phyloP scores from a whole-genome alignment of 352 stramenopile species.

The Elongisporangium prolatum region DNA sequence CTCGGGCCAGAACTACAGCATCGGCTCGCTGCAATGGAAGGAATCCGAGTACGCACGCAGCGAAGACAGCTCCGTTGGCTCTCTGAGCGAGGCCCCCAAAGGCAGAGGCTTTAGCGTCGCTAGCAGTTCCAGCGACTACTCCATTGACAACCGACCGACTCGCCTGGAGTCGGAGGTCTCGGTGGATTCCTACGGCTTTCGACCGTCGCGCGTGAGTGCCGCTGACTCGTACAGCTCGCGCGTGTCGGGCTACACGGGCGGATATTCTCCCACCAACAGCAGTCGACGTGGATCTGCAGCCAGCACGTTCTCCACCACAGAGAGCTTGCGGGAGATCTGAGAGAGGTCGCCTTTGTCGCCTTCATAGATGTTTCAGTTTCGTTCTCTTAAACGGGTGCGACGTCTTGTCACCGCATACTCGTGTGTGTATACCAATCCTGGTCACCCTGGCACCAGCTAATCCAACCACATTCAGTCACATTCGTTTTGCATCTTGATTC shows the following conservation, averaged over 20 bases:
- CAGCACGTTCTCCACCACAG: constrained; percentile 15
- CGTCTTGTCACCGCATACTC: constrained; percentile 2
- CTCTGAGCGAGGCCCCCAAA: constrained; percentile 4
- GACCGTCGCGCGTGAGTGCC: constrained; percentile 35
- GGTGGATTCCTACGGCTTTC: constrained; percentile 67
- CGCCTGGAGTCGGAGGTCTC: constrained; percentile 60
- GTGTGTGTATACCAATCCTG: background rate
- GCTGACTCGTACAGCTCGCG: constrained; percentile 68
- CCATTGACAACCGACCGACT: constrained; percentile 31
- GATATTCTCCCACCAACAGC: constrained; percentile 60
- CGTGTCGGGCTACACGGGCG: constrained; percentile 51
- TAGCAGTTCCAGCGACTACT: constrained; percentile 35
- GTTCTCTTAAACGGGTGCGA: constrained; percentile 20
- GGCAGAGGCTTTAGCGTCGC: constrained; percentile 37
- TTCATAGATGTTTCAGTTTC: constrained; percentile 5
- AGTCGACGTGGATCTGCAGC: constrained; percentile 5
- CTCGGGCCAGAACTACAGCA: constrained; percentile 31
- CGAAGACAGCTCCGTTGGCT: constrained; percentile 13
- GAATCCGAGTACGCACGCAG: constrained; percentile 25
- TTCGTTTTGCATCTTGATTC: background rate
- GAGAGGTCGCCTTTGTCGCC: background rate
- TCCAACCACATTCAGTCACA: background rate
- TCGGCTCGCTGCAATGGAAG: constrained; percentile 43
- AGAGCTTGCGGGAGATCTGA: background rate
- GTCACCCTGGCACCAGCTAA: background rate